A percentile compares a stretch with the other conserved stretches of the same genome.
phyloP scores from a whole-genome alignment of 176 grass and related monocot species.

The Oryza punctata region DNA sequence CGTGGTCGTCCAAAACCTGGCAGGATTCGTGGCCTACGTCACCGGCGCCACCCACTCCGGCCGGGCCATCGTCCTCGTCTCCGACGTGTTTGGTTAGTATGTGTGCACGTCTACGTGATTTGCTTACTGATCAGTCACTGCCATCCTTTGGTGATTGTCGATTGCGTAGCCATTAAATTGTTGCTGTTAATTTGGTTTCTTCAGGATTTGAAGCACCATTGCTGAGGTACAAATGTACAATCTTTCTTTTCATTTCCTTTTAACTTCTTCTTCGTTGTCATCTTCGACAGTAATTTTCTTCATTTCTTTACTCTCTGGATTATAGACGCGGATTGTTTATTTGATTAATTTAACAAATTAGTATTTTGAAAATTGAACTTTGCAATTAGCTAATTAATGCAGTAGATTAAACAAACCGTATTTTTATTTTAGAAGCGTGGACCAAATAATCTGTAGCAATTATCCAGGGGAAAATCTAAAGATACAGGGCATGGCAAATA shows the following conservation, averaged over 20 bases:
- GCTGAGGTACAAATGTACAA: conserved; percentile 29
- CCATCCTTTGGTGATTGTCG: background rate
- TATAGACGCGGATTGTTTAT: too few species aligned
- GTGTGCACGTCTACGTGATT: background rate
- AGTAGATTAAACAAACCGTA: too few species aligned
- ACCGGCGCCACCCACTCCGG: conserved; percentile 9
- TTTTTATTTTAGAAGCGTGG: too few species aligned
- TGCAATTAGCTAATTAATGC: too few species aligned
- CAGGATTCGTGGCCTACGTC: conserved; percentile 44
- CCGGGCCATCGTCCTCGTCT: conserved; percentile 30
- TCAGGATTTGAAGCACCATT: conserved; percentile 36
- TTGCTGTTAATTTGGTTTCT: background rate
- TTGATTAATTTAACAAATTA: too few species aligned
- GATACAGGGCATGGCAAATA: background rate
- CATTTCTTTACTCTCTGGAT: background rate
- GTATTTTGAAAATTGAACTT: too few species aligned
- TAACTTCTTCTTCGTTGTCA: background rate
- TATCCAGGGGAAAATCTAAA: too few species aligned
- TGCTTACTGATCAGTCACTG: background rate
- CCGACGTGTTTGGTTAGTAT: conserved; percentile 29
- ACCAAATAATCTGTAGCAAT: too few species aligned
- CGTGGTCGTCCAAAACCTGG: conserved; percentile 3
- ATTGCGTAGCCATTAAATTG: background rate
- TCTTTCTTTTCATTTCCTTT: background rate
- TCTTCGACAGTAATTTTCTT: background rate